Evolutionary conservation across 169 alveolate genomes (phyloP), one percentile per base, ranked within the genome.

Genomic region (Plasmodium relictum): DNA sequence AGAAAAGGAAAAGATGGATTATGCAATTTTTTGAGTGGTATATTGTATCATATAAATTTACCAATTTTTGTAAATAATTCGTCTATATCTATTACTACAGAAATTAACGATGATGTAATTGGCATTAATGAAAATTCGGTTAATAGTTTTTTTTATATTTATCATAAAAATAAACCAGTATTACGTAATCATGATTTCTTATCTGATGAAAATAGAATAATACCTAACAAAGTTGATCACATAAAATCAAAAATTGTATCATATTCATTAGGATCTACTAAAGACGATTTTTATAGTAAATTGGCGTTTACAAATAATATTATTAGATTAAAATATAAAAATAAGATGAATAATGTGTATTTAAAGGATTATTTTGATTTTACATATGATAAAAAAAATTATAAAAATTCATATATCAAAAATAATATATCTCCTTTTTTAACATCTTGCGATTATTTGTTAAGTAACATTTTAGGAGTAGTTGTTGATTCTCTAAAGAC

Each of bases 21-120:
- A 73, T 95, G 97, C 73, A 94, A 95, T 73, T 88, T 97, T 50
- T 52, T 95, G 50, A 88, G 88, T 48, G 93, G 93, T 3, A 63
- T 95, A 69, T 89, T 95, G 12, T 95, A 93, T 68, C 96, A 94
- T 59, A 85, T 95, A 45, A 97, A 97, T 45, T 95, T 93, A 61
- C 97, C 97, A 6, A 96, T 95, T 2, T 92, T 95, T 52, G 95
- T 93, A 26, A 92, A 95, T 59, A 87, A 88, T 69, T 73, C 92
- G 0, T 58, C 73, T 7, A 62, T 71, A 26, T 70, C 70, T 1
- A 41, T 70, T 18, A 70, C 88, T 0, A 86, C 74, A n/a, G 92
- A 86, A 18, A 56, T 86, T 54, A 86, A 56, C 42, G 76, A 70
- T 58, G 87, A 86, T 5, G 3, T 70, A 5, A 22, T 65, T 0